Evolutionary conservation across 2,329 filamentous ascomycete species (phyloP).

Genomic region (Pyrenophora seminiperda): DNA sequence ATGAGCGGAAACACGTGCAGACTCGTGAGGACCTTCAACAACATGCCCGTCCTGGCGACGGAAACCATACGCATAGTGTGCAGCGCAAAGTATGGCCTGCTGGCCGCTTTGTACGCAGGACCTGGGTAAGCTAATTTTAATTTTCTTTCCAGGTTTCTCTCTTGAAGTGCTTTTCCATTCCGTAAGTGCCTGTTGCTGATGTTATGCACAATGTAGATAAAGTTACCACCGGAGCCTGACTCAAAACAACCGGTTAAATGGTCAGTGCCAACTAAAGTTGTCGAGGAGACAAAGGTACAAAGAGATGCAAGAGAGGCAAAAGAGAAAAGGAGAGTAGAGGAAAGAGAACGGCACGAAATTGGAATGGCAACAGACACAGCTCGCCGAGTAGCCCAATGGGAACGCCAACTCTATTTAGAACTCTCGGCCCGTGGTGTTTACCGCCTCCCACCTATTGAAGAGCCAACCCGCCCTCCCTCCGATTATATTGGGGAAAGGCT

Average conservation of each 20-base stretch:
- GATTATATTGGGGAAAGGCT: background rate
- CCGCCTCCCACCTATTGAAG: no score
- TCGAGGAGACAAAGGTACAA: no score
- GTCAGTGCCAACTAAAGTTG: no score
- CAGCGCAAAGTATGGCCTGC: conserved; percentile 16
- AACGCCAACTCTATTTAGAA: no score
- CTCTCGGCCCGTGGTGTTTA: no score
- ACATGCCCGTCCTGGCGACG: background rate
- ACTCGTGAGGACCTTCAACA: conserved; percentile 16
- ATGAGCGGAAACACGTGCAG: conserved; percentile 28
- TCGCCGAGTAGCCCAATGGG: background rate
- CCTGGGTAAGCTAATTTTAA: conserved; percentile 16
- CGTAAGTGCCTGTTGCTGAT: no score
- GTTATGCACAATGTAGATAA: no score
- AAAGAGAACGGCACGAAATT: background rate
- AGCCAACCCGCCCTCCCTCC: background rate
- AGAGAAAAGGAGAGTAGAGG: background rate
- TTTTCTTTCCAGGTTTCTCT: no score
- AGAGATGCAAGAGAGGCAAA: no score
- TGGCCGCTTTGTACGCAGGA: conserved; percentile 21
- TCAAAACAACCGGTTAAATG: no score
- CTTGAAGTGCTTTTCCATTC: no score
- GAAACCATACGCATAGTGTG: background rate
- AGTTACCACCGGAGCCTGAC: no score
- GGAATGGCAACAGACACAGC: background rate